A percentile compares a stretch with the other conserved stretches of the same genome.
Evolutionary conservation across 2,329 filamentous ascomycete species (phyloP).

Genomic region (Phialemonium atrogriseum): DNA sequence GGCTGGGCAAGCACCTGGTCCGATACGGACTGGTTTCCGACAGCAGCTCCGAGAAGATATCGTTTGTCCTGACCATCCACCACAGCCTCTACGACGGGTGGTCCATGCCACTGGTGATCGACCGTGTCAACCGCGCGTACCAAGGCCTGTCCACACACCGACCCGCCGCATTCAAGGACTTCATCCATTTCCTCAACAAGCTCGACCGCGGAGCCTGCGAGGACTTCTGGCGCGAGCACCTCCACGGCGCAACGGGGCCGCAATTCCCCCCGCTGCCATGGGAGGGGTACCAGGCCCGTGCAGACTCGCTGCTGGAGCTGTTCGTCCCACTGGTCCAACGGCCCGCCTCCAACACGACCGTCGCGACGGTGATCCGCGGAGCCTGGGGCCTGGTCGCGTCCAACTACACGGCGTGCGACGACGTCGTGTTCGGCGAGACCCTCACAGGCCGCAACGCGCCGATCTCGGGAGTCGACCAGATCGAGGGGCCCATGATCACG

Average conservation of each 20-base stretch:
- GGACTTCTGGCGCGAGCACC: constrained; percentile 34
- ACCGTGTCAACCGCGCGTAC: constrained; percentile 16
- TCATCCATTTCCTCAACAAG: constrained; percentile 34
- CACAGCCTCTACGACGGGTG: constrained; percentile 30
- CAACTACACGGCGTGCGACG: constrained; percentile 40
- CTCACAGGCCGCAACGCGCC: constrained; percentile 45
- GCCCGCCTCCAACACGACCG: constrained; percentile 21
- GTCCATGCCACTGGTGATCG: constrained; percentile 20
- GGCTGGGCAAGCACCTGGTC: constrained; percentile 30
- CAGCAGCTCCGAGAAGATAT: constrained; percentile 9
- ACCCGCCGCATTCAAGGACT: constrained; percentile 21
- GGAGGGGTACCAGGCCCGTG: constrained; percentile 35
- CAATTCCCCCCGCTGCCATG: constrained; percentile 39
- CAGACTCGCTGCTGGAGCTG: constrained; percentile 43
- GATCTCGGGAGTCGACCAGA: constrained; percentile 37
- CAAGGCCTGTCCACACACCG: constrained; percentile 10
- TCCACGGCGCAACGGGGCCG: constrained; percentile 30
- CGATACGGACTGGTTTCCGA: constrained; percentile 24
- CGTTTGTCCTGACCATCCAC: constrained; percentile 28
- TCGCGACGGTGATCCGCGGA: constrained; percentile 46
- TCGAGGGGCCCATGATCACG: constrained; percentile 39
- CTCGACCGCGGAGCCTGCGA: constrained; percentile 29
- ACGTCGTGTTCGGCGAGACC: constrained; percentile 50
- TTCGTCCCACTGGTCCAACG: constrained; percentile 31
- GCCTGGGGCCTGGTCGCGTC: constrained; percentile 49